A percentile compares a stretch with the other conserved stretches of the same genome.
phyloP scores from a whole-genome alignment of 306 rosid species.

The Rubus parviflorus region DNA sequence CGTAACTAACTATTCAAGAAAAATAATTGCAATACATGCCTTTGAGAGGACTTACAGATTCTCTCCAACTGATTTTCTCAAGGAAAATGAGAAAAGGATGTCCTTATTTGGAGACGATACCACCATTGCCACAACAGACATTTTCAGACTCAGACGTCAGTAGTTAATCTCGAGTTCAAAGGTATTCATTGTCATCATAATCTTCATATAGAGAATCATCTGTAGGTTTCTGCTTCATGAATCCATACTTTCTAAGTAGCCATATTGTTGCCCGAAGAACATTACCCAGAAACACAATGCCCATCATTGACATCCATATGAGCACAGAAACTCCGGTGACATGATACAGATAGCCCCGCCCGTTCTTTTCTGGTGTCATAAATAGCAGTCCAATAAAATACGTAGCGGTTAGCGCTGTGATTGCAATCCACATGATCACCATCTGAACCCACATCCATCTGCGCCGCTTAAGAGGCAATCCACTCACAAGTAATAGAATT shows the following conservation, averaged over 20 bases:
- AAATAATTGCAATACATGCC: neutral
- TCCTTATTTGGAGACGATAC: neutral
- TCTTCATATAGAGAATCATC: conserved; percentile 13
- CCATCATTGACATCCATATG: conserved; percentile 28
- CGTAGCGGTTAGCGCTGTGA: conserved; percentile 20
- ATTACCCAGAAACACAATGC: conserved; percentile 24
- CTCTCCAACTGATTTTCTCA: neutral
- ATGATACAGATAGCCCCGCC: conserved; percentile 12
- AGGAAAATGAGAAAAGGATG: neutral
- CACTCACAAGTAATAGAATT: conserved; percentile 29
- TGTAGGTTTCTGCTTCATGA: conserved; percentile 8
- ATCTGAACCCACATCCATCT: conserved; percentile 39
- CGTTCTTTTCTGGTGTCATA: conserved; percentile 17
- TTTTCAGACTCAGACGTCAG: neutral
- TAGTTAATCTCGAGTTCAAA: neutral
- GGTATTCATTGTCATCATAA: conserved; percentile 22
- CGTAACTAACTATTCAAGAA: neutral
- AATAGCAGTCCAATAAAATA: conserved; percentile 20
- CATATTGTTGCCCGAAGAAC: conserved; percentile 1
- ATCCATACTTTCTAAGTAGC: conserved; percentile 32
- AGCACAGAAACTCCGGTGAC: conserved; percentile 28
- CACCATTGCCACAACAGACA: neutral
- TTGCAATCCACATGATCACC: conserved; percentile 43
- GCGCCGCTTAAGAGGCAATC: conserved; percentile 28
- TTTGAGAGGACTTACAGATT: neutral